phyloP scores from a whole-genome alignment of 2,329 filamentous ascomycete species.

The Paraphaeosphaeria sporulosa region DNA sequence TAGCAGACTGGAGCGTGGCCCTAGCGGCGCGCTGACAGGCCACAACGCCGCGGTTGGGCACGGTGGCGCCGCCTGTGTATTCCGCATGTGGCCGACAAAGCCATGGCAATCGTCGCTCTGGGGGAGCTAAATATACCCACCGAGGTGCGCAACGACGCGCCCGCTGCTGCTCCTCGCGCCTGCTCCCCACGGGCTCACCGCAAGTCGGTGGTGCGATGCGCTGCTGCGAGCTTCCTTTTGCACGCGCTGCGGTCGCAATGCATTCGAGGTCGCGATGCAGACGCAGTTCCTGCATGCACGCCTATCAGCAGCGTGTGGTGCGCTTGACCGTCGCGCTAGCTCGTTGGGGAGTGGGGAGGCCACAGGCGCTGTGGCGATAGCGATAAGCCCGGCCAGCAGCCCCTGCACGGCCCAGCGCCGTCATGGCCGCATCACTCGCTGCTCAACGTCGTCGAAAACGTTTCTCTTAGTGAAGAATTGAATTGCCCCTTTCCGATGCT shows the following conservation, averaged over 20 bases:
- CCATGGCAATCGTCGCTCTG: constrained; percentile 42
- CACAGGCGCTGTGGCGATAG: constrained; percentile 35
- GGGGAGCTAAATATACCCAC: constrained; percentile 41
- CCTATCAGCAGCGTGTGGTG: constrained; percentile 11
- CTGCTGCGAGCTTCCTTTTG: neutral
- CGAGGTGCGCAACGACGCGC: constrained; percentile 3
- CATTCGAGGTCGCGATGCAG: neutral
- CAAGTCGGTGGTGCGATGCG: neutral
- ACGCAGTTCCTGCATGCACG: constrained; percentile 11
- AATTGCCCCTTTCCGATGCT: neutral
- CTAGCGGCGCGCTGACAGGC: constrained; percentile 7
- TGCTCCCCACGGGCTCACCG: constrained; percentile 9
- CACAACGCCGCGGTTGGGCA: constrained; percentile 29
- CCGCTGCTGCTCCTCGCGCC: neutral
- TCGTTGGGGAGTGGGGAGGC: too few relatives aligned
- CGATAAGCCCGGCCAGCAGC: constrained; percentile 33
- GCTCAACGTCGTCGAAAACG: constrained; percentile 22
- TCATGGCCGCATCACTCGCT: constrained; percentile 35
- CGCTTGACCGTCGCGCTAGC: constrained; percentile 6
- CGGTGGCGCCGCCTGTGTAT: constrained; percentile 38
- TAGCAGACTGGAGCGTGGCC: neutral
- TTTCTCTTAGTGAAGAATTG: constrained; percentile 38
- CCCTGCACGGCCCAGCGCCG: constrained; percentile 26
- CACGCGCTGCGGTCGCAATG: neutral
- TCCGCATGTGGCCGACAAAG: constrained; percentile 46